Percentiles rank a stretch among this genome's conserved stretches.
phyloP scores from a whole-genome alignment of 2,329 filamentous ascomycete species.

The Tympanopsis confertula region DNA sequence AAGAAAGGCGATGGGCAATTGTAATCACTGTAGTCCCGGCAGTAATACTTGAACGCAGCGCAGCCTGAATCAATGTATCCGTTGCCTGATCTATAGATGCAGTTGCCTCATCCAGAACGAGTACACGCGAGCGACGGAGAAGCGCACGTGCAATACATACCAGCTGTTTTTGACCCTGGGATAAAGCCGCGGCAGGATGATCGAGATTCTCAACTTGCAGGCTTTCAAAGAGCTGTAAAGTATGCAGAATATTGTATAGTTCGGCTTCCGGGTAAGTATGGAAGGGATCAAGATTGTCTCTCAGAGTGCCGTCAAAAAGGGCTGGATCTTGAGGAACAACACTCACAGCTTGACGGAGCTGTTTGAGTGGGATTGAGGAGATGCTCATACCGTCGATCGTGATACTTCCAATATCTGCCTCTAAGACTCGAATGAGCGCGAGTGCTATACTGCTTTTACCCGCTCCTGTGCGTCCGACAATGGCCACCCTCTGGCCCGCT shows the following conservation, averaged over 20 bases:
- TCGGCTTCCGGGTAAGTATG: neutral
- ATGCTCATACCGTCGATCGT: neutral
- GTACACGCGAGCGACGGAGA: neutral
- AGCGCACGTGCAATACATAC: neutral
- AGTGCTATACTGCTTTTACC: neutral
- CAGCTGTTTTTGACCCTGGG: neutral
- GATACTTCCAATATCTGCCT: neutral
- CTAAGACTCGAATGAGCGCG: neutral
- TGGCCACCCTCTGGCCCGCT: neutral
- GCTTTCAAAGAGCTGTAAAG: constrained; percentile 1
- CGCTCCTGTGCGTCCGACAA: neutral
- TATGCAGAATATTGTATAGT: neutral
- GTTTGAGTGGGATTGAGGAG: neutral
- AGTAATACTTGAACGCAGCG: neutral
- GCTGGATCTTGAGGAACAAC: neutral
- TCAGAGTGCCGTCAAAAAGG: neutral
- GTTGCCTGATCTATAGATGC: constrained; percentile 3
- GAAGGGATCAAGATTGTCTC: neutral
- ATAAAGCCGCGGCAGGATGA: neutral
- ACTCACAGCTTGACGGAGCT: neutral
- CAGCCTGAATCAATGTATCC: neutral
- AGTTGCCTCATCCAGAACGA: constrained; percentile 4
- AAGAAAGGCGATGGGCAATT: constrained; percentile 1
- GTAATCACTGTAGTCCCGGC: constrained; percentile 1
- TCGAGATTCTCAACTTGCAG: constrained; percentile 1